Evolutionary conservation across 495 filamentous ascomycete genomes (phyloP).

Genomic region (Lasiosphaeria ovina): DNA sequence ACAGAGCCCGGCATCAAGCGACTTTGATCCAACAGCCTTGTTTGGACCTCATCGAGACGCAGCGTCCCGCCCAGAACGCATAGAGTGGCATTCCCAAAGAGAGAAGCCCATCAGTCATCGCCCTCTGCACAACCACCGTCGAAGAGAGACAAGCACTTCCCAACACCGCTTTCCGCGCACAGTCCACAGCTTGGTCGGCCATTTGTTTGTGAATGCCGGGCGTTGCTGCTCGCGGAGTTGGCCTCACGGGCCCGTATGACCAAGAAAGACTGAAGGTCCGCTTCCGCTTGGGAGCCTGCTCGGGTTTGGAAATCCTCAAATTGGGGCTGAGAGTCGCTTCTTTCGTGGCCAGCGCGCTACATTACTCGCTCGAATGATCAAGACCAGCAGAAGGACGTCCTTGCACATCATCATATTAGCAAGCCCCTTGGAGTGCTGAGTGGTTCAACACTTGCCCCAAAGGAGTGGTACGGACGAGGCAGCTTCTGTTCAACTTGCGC

Average conservation of each 20-base stretch:
- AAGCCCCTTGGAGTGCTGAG: too few species aligned
- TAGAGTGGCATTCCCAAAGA: slow-evolving; percentile 18
- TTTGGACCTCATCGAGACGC: background rate
- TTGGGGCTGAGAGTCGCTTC: background rate
- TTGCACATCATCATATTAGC: background rate
- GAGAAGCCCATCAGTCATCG: slow-evolving; percentile 15
- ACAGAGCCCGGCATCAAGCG: slow-evolving; percentile 6
- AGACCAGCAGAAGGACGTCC: background rate
- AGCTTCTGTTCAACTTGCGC: too few species aligned
- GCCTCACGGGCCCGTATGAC: background rate
- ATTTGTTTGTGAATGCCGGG: background rate
- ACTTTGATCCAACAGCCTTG: slow-evolving; percentile 8
- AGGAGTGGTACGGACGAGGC: too few species aligned
- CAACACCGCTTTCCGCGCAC: slow-evolving; percentile 23
- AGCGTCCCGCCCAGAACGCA: slow-evolving; percentile 9
- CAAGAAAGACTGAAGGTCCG: background rate
- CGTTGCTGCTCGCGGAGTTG: background rate
- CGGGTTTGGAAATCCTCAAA: too few species aligned
- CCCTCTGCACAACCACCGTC: slow-evolving; percentile 12
- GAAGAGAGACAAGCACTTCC: slow-evolving; percentile 15
- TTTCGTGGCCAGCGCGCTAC: background rate
- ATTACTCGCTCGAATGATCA: background rate
- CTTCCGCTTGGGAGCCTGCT: slow-evolving; percentile 15
- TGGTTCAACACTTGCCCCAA: too few species aligned
- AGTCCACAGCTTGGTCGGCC: background rate